These are phyloP conservation scores for Saccharomycopsis fodiens DNA, from an alignment of 805 yeast genomes.

Conservation along the genomic window DNA sequence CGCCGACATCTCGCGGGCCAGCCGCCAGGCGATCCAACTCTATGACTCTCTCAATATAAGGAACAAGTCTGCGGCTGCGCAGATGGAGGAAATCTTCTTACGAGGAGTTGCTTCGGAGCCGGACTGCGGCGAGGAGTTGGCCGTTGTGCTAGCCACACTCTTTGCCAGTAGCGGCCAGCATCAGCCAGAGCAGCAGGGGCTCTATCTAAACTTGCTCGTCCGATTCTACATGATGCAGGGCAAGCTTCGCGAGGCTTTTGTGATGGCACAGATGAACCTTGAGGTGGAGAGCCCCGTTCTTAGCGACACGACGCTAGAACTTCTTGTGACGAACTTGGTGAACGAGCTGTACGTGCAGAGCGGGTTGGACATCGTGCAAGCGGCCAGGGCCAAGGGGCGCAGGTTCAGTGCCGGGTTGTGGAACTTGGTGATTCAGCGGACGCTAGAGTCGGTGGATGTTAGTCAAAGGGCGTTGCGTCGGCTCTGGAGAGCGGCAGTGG, in stretches of 20 bases:
- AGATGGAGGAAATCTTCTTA: not conserved
- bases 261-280: not conserved
- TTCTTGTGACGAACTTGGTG: conserved; percentile 8
- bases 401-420: conserved; percentile 11
- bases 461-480: not conserved
- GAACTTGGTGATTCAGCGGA: conserved; percentile 8
- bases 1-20: not conserved
- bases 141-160: conserved; percentile 4
- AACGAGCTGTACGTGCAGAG: conserved; percentile 5
- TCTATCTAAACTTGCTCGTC: conserved; percentile 9
- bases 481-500: conserved; percentile 1
- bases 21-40: not conserved
- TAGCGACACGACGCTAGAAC: conserved; percentile 8
- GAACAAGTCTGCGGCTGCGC: not conserved
- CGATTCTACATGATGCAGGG: conserved; percentile 4
- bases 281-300: not conserved
- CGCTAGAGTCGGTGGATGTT: not conserved
- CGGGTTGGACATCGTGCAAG: conserved; percentile 2
- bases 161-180: no score
- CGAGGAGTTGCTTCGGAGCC: not conserved
- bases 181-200: not conserved
- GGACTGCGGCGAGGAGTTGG: not conserved
- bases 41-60: not conserved
- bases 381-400: not conserved
- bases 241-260: conserved; percentile 2